A percentile compares a stretch with the other conserved stretches of the same genome.
These are phyloP conservation scores for Silene noctiflora DNA, from an alignment of 179 eudicot genomes.

Conservation along the genomic window DNA sequence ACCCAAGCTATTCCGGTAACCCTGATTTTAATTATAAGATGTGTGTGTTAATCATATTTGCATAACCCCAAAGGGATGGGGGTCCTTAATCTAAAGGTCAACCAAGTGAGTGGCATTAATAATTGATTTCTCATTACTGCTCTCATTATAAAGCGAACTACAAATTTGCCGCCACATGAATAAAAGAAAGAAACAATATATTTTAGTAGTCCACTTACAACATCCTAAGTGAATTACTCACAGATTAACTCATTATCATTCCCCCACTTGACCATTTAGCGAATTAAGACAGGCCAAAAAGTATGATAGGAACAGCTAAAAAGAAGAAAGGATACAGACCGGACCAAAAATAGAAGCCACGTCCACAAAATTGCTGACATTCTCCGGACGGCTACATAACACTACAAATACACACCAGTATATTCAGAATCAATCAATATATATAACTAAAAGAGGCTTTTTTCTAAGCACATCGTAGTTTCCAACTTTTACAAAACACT, in stretches of 20 bases:
- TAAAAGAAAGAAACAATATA: not conserved
- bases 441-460: no score
- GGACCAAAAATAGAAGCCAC: constrained; percentile 69
- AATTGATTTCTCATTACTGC: not conserved
- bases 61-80: no score
- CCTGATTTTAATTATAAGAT: no score
- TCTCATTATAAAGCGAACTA: not conserved
- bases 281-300: not conserved
- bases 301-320: not conserved
- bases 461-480: no score
- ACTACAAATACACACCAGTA: constrained; percentile 37
- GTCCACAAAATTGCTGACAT: constrained; percentile 76
- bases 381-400: constrained; percentile 75
- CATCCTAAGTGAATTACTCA: not conserved
- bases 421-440: no score
- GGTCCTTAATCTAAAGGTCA: no score
- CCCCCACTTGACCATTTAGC: no score
- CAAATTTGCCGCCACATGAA: not conserved
- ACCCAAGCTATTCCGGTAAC: no score
- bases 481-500: no score
- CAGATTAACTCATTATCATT: not conserved
- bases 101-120: no score
- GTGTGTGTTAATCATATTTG: no score
- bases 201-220: not conserved
- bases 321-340: constrained; percentile 35